These are phyloP conservation scores for Agrocybe praecox DNA, from an alignment of 768 basidiomycete species.

Conservation along the genomic window DNA sequence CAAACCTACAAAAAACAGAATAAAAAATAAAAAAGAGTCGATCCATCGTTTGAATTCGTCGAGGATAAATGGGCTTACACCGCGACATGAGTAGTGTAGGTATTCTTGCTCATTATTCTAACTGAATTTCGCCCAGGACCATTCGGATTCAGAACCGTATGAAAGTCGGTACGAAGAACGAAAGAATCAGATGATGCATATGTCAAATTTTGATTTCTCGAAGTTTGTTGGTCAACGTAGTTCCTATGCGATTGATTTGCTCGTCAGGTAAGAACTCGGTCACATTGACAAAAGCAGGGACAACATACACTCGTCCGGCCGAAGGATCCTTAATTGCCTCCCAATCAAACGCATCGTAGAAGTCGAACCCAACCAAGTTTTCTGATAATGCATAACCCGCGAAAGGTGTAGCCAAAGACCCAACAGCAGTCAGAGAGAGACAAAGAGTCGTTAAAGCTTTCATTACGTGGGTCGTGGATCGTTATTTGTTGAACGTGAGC, in stretches of 20 bases:
- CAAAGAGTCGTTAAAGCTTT: background rate
- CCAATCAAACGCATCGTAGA: constrained; percentile 51
- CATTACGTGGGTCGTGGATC: too few relatives aligned
- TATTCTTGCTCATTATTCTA: constrained; percentile 50
- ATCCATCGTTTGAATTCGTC: too few relatives aligned
- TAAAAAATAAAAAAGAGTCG: too few relatives aligned
- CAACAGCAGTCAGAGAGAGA: background rate
- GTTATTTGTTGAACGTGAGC: too few relatives aligned
- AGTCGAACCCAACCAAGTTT: constrained; percentile 45
- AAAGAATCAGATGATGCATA: constrained; percentile 51
- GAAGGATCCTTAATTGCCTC: constrained; percentile 58
- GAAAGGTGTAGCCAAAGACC: background rate
- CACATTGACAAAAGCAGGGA: background rate
- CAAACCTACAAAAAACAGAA: too few relatives aligned
- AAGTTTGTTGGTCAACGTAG: constrained; percentile 39
- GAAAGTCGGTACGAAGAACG: constrained; percentile 54
- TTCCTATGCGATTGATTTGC: constrained; percentile 25
- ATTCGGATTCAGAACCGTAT: constrained; percentile 40
- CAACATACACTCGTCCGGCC: constrained; percentile 57
- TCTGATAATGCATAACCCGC: constrained; percentile 39
- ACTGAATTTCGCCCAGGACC: constrained; percentile 57
- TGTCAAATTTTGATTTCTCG: constrained; percentile 52
- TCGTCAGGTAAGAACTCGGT: background rate
- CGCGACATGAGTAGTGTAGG: constrained; percentile 51
- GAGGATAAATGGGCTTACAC: constrained; percentile 36